Percentiles rank a stretch among this genome's conserved stretches.
phyloP scores from a whole-genome alignment of 768 basidiomycete species.

The Russula dissimulans region DNA sequence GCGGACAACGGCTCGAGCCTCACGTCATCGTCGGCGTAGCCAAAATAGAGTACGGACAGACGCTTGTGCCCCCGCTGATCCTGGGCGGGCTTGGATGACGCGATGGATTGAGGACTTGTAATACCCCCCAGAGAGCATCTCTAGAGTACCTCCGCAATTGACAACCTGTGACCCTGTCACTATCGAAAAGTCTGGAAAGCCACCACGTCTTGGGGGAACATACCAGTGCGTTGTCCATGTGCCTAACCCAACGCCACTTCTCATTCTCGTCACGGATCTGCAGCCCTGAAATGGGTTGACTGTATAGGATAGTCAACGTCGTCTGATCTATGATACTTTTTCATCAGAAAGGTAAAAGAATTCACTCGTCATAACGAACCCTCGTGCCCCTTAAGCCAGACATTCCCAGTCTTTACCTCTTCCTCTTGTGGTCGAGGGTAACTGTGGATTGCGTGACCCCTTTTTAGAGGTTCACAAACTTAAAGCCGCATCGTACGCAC shows the following conservation, averaged over 20 bases:
- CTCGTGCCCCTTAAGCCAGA: slow-evolving; percentile 32
- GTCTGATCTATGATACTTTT: slow-evolving; percentile 23
- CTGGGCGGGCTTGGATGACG: slow-evolving; percentile 29
- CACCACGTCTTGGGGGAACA: slow-evolving; percentile 18
- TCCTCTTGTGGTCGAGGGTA: slow-evolving; percentile 28
- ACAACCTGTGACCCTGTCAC: slow-evolving; percentile 30
- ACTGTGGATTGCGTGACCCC: slow-evolving; percentile 17
- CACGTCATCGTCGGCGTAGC: slow-evolving; percentile 26
- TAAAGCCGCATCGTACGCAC: slow-evolving; percentile 25
- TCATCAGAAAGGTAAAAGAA: slow-evolving; percentile 20
- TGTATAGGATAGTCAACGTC: slow-evolving; percentile 29
- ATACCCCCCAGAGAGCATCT: slow-evolving; percentile 29
- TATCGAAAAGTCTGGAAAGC: slow-evolving; percentile 8
- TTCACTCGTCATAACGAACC: slow-evolving; percentile 16
- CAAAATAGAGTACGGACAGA: slow-evolving; percentile 31
- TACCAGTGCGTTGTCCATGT: slow-evolving; percentile 32
- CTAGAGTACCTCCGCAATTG: slow-evolving; percentile 29
- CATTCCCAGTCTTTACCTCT: slow-evolving; percentile 23
- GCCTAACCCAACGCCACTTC: slow-evolving; percentile 30
- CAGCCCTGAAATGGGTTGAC: slow-evolving; percentile 29
- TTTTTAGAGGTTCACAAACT: background rate
- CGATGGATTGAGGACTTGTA: slow-evolving; percentile 31
- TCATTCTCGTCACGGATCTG: slow-evolving; percentile 29
- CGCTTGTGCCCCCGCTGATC: slow-evolving; percentile 27
- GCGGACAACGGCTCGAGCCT: slow-evolving; percentile 24